Evolutionary conservation across 768 basidiomycete species (phyloP), one percentile per base, ranked within the genome.

Genomic region (Podaxis sp.): DNA sequence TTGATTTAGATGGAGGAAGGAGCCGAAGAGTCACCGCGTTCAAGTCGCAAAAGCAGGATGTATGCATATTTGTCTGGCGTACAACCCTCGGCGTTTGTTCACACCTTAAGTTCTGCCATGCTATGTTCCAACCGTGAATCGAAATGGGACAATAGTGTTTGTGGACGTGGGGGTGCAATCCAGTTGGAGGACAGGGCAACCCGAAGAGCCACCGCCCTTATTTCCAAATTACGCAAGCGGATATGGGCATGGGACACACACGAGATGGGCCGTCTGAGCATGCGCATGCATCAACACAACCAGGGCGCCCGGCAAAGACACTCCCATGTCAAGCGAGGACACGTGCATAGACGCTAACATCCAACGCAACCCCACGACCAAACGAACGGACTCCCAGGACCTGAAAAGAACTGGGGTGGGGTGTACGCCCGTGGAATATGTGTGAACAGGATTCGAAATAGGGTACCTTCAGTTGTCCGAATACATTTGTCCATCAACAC

Each of bases 191-290:
- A 24, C 49, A 22, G 19, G 49, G 42, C 12, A 33, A 22, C 30
- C 57, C 57, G 57, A 59, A 59, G 46, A 59, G 42, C 36, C 57
- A 12, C 57, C 57, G 57, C 17, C 19, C 46, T 15, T n/a, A 46
- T 59, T 59, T 59, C 57, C 57, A 59, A 49, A 59, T 49, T 13
- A 42, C 56, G 56, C 57, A 39, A 56, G 12, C 52, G 11, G 52
- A 4, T 11, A 26, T 33, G 56, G 24, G 15, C 49, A 51, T 26
- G 49, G 49, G 19, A 28, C 19, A 28, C 2, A 1, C 19, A 12
- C 19, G 7, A 19, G n/a, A 24, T 19, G 57, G 26, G 24, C 36
- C n/a, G 33, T 30, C 40, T 13, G 22, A 38, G 17, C 28, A 36
- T 30, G n/a, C 33, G 36, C 53, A 55, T 55, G 11, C 26, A 24